Evolutionary conservation across 371 early-diverging fungal genomes (phyloP), one percentile per base, ranked within the genome.

Genomic region (Umbelopsis sp.): DNA sequence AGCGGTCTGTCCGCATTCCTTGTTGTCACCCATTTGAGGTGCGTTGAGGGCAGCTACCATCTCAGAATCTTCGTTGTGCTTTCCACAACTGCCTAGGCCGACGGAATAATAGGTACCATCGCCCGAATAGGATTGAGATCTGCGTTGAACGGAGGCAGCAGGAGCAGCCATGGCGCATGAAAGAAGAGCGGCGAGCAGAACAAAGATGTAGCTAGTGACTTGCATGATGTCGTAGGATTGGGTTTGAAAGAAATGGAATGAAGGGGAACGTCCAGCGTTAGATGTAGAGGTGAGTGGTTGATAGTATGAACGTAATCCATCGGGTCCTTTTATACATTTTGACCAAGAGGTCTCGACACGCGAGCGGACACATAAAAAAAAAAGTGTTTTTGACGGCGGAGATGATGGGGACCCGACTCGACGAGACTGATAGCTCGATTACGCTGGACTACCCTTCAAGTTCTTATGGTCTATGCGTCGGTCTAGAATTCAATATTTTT

Each of bases 41-140:
- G 66, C 53, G 24, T 78, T 75, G 14, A 84, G 57, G 0, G 84
- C 84, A 50, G 68, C 82, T 0, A 84, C 77, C 66, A 74, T 50
- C 32, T 80, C 63, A 3, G 38, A 32, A 63, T 82, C 72, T 1
- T 20, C 25, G 52, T 74, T 79, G 0, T 50, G 57, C 0, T 45
- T 38, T n/a, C 84, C 84, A 67, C 84, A 84, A 9, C 82, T 80
- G 4, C 82, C 81, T 3, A 78, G 63, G 14, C 84, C 84, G 0
- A 76, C 76, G 18, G 45, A 24, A 29, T 77, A 83, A 48, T 67
- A 83, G 4, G 84, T 83, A 16, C 68, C 80, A 16, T 76, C 70
- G 12, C 84, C 84, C n/a, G 68, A 63, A 65, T 25, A 65, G 72
- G 74, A 14, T 69, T 12, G 10, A 41, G 70, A 24, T 74, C 74